Conservation (phyloP, 805 yeast species). For the Metschnikowia cerradonensis region DNA sequence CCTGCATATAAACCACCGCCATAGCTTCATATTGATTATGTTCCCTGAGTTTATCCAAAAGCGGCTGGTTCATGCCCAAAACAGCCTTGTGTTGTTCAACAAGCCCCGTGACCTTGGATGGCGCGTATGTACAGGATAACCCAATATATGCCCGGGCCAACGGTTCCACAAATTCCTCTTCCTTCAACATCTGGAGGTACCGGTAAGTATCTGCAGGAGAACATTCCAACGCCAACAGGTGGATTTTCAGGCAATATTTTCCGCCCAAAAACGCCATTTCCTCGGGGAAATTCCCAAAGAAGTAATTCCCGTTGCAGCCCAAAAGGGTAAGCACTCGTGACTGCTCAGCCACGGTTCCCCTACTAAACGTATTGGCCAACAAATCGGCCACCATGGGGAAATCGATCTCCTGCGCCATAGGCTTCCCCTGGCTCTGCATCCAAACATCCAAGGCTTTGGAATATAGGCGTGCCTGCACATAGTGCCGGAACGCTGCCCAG, state of each 20-base stretch:
- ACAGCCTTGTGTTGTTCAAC: conserved; percentile 10
- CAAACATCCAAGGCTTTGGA: conserved; percentile 54
- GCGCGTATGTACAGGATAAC: conserved; percentile 21
- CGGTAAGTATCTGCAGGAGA: conserved; percentile 21
- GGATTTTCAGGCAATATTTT: conserved; percentile 36
- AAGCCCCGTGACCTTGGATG: conserved; percentile 13
- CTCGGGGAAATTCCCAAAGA: conserved; percentile 26
- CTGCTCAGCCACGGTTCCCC: conserved; percentile 20
- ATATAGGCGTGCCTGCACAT: conserved; percentile 48
- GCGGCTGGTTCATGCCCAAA: conserved; percentile 6
- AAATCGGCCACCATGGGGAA: conserved; percentile 18
- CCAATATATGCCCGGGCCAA: conserved; percentile 20
- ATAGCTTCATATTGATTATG: conserved; percentile 27
- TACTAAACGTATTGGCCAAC: conserved; percentile 24
- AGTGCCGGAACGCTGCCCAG: conserved; percentile 56
- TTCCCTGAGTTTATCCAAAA: conserved; percentile 18
- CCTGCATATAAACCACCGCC: conserved; percentile 25
- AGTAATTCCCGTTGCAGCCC: conserved; percentile 21
- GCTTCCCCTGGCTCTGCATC: conserved; percentile 28
- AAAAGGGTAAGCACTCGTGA: conserved; percentile 22
- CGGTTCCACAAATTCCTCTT: neutral
- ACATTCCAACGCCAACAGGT: conserved; percentile 31
- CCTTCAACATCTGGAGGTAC: conserved; percentile 24
- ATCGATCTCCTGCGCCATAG: conserved; percentile 7
- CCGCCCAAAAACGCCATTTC: conserved; percentile 36